Percentiles rank a stretch among this genome's conserved stretches.
These are phyloP conservation scores for Xerocomus minutiporus DNA, from an alignment of 1,284 basidiomycete genomes.

Conservation along the genomic window DNA sequence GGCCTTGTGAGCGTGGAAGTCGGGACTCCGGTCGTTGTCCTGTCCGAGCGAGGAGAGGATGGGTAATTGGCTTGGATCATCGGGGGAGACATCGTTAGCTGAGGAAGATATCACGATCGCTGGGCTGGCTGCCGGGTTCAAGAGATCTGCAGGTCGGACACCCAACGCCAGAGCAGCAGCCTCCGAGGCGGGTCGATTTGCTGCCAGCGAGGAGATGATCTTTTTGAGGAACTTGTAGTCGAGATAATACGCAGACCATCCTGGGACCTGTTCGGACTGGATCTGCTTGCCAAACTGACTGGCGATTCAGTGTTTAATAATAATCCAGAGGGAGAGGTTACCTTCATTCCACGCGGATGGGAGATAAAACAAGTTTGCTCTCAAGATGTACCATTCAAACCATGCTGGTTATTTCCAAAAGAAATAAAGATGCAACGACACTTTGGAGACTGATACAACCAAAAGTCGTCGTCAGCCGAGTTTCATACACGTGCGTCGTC, in stretches of 20 bases:
- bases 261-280: conserved; percentile 93
- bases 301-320: background rate
- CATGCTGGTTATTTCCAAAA: conserved; percentile 26
- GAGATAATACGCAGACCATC: conserved; percentile 95
- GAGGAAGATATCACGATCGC: conserved; percentile 14
- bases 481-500: conserved; percentile 27
- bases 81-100: conserved; percentile 15
- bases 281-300: conserved; percentile 96
- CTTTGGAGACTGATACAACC: conserved; percentile 9
- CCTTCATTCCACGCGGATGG: conserved; percentile 29
- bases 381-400: conserved; percentile 18
- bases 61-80: conserved; percentile 43
- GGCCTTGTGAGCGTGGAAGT: conserved; percentile 91
- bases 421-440: conserved; percentile 6
- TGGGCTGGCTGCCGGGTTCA: conserved; percentile 22
- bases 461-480: background rate
- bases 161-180: conserved; percentile 84
- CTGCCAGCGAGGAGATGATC: conserved; percentile 97
- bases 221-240: conserved; percentile 99
- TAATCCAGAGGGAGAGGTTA: conserved; percentile 9
- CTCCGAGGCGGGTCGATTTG: conserved; percentile 85
- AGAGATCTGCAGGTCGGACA: conserved; percentile 65
- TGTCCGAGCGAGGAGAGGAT: conserved; percentile 56
- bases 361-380: conserved; percentile 2
- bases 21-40: conserved; percentile 65